Conservation (phyloP, 2,329 filamentous ascomycete species). For the Fusarium sarcochroum region DNA sequence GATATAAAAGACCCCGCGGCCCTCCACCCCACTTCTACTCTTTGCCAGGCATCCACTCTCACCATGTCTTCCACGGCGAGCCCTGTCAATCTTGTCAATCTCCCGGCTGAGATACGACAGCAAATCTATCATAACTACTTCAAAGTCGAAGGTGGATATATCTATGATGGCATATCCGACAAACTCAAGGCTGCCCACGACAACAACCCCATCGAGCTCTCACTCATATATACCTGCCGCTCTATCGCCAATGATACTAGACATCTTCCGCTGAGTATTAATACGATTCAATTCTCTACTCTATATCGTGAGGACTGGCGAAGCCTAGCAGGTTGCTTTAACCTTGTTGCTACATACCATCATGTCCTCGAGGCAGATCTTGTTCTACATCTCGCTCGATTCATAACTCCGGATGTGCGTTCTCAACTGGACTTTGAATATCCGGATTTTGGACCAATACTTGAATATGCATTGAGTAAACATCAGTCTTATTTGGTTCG, state of each 20-base stretch:
- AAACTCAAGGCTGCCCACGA: conserved; percentile 11
- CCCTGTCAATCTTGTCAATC: background rate
- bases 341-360: background rate
- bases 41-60: no score
- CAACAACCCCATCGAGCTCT: conserved; percentile 11
- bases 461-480: background rate
- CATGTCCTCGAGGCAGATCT: background rate
- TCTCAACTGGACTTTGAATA: background rate
- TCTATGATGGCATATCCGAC: conserved; percentile 4
- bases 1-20: no score
- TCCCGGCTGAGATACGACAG: conserved; percentile 1
- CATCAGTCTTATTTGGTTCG: no score
- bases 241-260: conserved; percentile 5
- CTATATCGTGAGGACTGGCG: background rate
- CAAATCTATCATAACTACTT: conserved; percentile 22
- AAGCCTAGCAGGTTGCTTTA: conserved; percentile 9
- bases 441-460: background rate
- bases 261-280: background rate
- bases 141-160: conserved; percentile 12
- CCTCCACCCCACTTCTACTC: no score
- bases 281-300: conserved; percentile 16
- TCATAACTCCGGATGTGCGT: conserved; percentile 9
- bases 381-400: background rate
- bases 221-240: conserved; percentile 27
- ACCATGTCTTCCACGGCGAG: no score